phyloP scores from a whole-genome alignment of 2,329 filamentous ascomycete genomes.

The Fusarium clavum region DNA sequence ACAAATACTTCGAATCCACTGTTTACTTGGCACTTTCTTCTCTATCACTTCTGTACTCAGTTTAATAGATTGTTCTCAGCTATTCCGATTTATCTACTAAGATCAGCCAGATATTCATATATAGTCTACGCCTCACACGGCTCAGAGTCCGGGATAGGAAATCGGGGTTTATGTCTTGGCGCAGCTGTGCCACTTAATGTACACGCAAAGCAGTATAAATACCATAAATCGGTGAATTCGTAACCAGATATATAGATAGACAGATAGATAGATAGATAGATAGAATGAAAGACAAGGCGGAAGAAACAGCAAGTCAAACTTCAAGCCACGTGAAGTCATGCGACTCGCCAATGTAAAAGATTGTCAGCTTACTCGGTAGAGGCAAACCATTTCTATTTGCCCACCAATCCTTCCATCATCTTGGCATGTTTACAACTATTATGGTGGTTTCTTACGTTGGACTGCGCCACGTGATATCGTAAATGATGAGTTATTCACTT shows the following conservation, averaged over 20 bases:
- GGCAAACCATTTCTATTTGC: background rate
- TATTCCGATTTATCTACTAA: background rate
- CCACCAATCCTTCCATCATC: background rate
- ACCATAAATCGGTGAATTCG: background rate
- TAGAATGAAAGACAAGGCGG: too few species aligned
- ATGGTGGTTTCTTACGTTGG: constrained; percentile 4
- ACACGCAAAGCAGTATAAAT: background rate
- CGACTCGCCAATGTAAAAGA: background rate
- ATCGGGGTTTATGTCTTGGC: background rate
- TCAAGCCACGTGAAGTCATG: background rate
- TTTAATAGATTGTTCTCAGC: background rate
- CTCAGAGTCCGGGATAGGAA: background rate
- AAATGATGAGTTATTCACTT: background rate
- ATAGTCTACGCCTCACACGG: background rate
- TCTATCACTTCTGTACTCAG: background rate
- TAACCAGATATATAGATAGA: background rate
- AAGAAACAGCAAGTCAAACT: background rate
- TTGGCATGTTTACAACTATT: background rate
- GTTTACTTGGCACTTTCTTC: background rate
- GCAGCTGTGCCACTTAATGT: background rate
- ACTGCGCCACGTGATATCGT: constrained; percentile 22
- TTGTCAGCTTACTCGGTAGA: background rate
- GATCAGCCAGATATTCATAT: background rate
- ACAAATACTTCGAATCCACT: background rate
- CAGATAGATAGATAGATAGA: background rate